Base-by-base conservation (phyloP, 306 rosid genomes). In the Vigna hirtella region DNA sequence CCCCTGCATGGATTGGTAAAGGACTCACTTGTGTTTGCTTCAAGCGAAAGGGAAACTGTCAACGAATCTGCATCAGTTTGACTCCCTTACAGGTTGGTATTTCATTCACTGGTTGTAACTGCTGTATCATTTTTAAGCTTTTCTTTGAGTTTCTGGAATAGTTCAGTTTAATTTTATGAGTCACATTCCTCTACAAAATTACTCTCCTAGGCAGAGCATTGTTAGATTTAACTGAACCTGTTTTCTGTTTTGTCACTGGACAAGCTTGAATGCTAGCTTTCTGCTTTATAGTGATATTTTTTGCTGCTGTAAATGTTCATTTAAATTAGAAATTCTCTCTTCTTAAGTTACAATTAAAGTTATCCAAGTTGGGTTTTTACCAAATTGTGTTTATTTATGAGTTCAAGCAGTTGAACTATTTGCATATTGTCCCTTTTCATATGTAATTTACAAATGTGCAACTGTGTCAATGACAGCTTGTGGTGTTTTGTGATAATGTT, bases 21-120 rank as follows among this genome's bases (percentile, higher is more conserved):
- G 97, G 98, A 57, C 89, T 93, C 61, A 88, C 91, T 64, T 89
- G 97, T 84, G 97, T 91, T 79, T 93, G 98, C 87, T 93, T 93
- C 91, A 91, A 88, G 87, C 81, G 88, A 45, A 91, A 85, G 87
- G 98, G 96, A 83, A 86, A 73, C 66, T 86, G 83, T 65, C 88
- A 91, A 42, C 78, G 89, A 43, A 72, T 93, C 75, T 90, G 90
- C 86, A 72, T 86, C 40, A 88, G 69, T 85, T 82, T 89, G 87
- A 91, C 92, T 49, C 97, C 95, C 72, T 83, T 82, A 45, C 95
- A 91, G 98, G 98, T 86, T 64, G 74, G 87, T 83, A 38, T 71
- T 22, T 50, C 3, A 13, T 56, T 47, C 4, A 22, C 49, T 55
- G n/a, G 42, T 59, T 74, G 13, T 52, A 40, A 13, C 2, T 42